Conservation (phyloP, 1,139 yeast species). For the Williopsis jadinii region DNA sequence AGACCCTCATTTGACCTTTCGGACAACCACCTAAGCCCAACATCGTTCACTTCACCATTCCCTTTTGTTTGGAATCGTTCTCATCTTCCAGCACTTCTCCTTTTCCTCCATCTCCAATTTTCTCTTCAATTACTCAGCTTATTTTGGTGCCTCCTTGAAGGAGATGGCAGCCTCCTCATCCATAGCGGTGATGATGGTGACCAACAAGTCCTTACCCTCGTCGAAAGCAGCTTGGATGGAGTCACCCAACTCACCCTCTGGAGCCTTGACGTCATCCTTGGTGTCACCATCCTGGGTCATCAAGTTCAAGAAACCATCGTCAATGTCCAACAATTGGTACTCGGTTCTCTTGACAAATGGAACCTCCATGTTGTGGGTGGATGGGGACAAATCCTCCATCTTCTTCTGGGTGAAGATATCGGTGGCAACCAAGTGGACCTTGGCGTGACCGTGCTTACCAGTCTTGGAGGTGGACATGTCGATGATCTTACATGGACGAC, state of each 20-base stretch:
- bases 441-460: slow-evolving; percentile 99
- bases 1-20: no score
- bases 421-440: slow-evolving; percentile 98
- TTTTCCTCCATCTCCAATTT: no score
- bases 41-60: no score
- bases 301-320: slow-evolving; percentile 95
- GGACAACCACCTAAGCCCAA: no score
- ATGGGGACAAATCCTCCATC: slow-evolving; percentile 99
- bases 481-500: slow-evolving; percentile 99
- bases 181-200: slow-evolving; percentile 96
- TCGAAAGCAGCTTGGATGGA: slow-evolving; percentile 87
- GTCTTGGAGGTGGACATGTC: slow-evolving; percentile 99
- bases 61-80: no score
- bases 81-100: no score
- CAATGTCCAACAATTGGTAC: slow-evolving; percentile 95
- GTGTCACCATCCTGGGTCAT: slow-evolving; percentile 97
- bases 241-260: slow-evolving; percentile 97
- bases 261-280: slow-evolving; percentile 98
- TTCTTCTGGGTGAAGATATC: slow-evolving; percentile 99
- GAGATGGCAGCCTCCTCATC: slow-evolving; percentile 99
- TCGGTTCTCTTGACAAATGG: slow-evolving; percentile 95
- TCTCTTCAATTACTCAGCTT: slow-evolving; percentile 1
- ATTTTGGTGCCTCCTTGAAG: slow-evolving; percentile 94
- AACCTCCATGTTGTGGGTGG: slow-evolving; percentile 99
- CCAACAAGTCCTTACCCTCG: slow-evolving; percentile 95